Base-by-base conservation (phyloP, 208 protist species). In the Trichomonas vaginalis region DNA sequence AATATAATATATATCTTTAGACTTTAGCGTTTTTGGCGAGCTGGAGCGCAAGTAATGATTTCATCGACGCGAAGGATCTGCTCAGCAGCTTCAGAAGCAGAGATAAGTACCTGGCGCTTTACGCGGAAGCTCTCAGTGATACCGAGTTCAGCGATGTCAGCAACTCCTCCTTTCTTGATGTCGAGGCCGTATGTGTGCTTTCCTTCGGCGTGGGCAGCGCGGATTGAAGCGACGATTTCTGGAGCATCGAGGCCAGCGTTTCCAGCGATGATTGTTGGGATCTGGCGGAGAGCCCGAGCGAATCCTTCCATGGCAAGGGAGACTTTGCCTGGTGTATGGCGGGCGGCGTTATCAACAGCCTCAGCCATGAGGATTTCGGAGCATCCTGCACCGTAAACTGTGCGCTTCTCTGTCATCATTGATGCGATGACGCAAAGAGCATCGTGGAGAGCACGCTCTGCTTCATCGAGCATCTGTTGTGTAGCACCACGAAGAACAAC, bases 11-110 rank as follows among this genome's bases (percentile, higher is more conserved):
- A n/a, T n/a, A 70, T 70, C 49, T 15, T 56, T 56, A 21, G 49
- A 21, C n/a, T 70, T 70, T 70, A 70, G 21, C 56, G 56, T 70
- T 70, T 70, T 27, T 92, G 40, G 27, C 45, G 97, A 83, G 98
- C 97, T 39, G 99, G 98, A 27, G 98, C 98, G 95, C 98, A 98
- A 39, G 97, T 98, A 61, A 99, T 97, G 88, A 99, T 99, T 92
- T 99, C 97, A 97, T 99, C 99, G 17, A 99, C 99, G 95, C 99
- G 98, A 86, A 99, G 97, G 96, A 99, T 99, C 98, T 99, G 99
- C 97, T 99, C 99, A 35, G 99, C 99, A 37, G 99, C 99, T 95
- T 97, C 96, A 62, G 96, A 82, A 27, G 96, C 83, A 14, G 95
- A 96, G 27, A 96, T 80, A 51, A 96, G 39, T 27, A 96, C 62